Evolutionary conservation across 2,329 filamentous ascomycete species (phyloP), one percentile per base, ranked within the genome.

Genomic region (Colletotrichum sp.): DNA sequence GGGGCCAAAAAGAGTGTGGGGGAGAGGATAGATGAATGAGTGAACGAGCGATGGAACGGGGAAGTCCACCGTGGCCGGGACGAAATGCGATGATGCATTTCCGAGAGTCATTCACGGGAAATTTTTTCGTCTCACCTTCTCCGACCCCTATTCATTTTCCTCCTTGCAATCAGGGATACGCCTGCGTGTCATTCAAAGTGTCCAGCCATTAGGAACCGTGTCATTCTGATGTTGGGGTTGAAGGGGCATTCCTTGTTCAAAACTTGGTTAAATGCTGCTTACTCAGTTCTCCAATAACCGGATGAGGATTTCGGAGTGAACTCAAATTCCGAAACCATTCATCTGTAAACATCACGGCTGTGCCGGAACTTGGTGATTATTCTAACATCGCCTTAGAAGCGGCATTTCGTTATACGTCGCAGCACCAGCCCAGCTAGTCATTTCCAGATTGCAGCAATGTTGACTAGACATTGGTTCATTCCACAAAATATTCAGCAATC

Each of bases 61-160:
- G n/a, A 28, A 24, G 18, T 48, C 18, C 24, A 38, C 32, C 32
- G 34, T 15, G 7, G 24, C 34, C 16, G 43, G 28, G 24, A 43
- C 26, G 24, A 65, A 65, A 32, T 52, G 7, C 18, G 56, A 68
- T 36, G 26, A 34, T 43, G 26, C 48, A 55, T 18, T 26, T 15
- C 62, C 7, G 48, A 76, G 73, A 76, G 70, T 76, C 73, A 76
- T 68, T 65, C 38, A 26, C 64, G 48, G 43, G 34, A 73, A 65
- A 65, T 65, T 38, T 73, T 36, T 65, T 69, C 28, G 73, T 61
- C 58, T 73, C 73, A 76, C 64, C 26, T 70, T 64, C 32, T 32
- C 34, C 65, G 70, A 38, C 70, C 73, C 70, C 73, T 76, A 69
- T 69, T 65, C 18, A 21, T 18, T 8, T 12, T 9, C 13, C 32